Percentiles rank a stretch among this genome's conserved stretches.
These are phyloP conservation scores for Meripilus lineatus DNA, from an alignment of 1,284 basidiomycete genomes.

Conservation along the genomic window DNA sequence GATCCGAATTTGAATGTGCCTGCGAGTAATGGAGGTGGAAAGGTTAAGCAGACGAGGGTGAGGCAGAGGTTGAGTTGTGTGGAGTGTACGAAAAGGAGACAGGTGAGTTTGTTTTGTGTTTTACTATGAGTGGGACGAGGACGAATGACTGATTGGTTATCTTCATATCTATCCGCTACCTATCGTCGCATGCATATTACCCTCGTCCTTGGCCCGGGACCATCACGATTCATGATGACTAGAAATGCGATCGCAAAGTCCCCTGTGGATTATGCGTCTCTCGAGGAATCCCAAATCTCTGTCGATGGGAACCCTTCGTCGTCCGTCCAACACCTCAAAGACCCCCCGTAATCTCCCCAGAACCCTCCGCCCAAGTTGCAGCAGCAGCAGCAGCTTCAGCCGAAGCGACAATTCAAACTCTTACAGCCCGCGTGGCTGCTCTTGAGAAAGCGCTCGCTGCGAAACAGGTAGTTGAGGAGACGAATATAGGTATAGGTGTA, in stretches of 20 bases:
- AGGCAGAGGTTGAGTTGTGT: slow-evolving; percentile 44
- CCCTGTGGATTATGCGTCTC: slow-evolving; percentile 47
- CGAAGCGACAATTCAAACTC: slow-evolving; percentile 30
- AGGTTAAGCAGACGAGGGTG: slow-evolving; percentile 23
- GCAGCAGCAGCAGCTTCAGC: slow-evolving; percentile 7
- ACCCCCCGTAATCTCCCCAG: slow-evolving; percentile 26
- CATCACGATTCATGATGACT: background rate
- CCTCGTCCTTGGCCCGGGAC: background rate
- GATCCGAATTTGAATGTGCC: background rate
- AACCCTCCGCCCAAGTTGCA: background rate
- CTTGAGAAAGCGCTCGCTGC: slow-evolving; percentile 35
- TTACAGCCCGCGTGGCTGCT: slow-evolving; percentile 36
- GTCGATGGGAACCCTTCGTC: slow-evolving; percentile 47
- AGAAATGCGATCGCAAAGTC: slow-evolving; percentile 53
- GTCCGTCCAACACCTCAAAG: slow-evolving; percentile 44
- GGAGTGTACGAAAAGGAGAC: slow-evolving; percentile 50
- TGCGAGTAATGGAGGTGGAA: slow-evolving; percentile 13
- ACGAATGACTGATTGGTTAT: background rate
- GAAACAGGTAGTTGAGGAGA: slow-evolving; percentile 12
- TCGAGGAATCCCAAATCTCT: slow-evolving; percentile 47
- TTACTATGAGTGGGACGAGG: background rate
- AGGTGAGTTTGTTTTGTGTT: slow-evolving; percentile 30
- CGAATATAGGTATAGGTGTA: background rate
- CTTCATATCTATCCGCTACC: slow-evolving; percentile 2
- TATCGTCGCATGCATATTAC: background rate